Evolutionary conservation across 2,329 filamentous ascomycete species (phyloP).

Genomic region (Blastomyces silverae): DNA sequence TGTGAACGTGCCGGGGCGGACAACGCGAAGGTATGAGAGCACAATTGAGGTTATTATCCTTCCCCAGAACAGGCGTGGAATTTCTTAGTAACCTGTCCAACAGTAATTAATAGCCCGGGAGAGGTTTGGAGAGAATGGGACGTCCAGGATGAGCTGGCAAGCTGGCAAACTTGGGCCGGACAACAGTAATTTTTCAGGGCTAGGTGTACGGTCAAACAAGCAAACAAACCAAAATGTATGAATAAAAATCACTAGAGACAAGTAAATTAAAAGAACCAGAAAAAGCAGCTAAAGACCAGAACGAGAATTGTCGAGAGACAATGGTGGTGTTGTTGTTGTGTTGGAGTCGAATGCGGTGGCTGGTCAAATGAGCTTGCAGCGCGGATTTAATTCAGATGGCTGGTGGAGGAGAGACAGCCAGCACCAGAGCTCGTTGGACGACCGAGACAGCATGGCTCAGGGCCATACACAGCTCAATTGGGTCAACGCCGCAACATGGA

Average conservation of each 20-base stretch:
- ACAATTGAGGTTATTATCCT: constrained; percentile 11
- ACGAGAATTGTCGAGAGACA: constrained; percentile 16
- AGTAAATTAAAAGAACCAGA: constrained; percentile 11
- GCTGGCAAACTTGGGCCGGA: not conserved
- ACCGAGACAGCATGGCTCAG: constrained; percentile 13
- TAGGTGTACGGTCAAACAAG: not conserved
- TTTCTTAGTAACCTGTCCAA: constrained; percentile 9
- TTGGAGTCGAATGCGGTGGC: constrained; percentile 20
- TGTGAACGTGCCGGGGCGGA: constrained; percentile 28
- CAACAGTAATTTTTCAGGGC: not conserved
- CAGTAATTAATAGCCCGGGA: constrained; percentile 3
- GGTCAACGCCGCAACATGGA: constrained; percentile 3
- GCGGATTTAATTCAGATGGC: constrained; percentile 36
- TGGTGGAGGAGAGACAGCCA: constrained; percentile 27
- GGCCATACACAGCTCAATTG: constrained; percentile 13
- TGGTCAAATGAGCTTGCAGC: constrained; percentile 22
- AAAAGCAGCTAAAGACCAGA: constrained; percentile 17
- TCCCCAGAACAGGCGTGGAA: not conserved
- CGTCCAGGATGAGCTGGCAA: constrained; percentile 5
- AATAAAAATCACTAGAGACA: constrained; percentile 8
- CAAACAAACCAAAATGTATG: constrained; percentile 9
- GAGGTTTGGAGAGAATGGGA: not conserved
- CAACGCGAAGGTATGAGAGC: constrained; percentile 28
- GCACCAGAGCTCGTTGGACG: constrained; percentile 20
- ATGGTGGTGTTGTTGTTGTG: constrained; percentile 10